phyloP scores from a whole-genome alignment of 192 early-diverging fungal species.

The Backusella tarrabulga region DNA sequence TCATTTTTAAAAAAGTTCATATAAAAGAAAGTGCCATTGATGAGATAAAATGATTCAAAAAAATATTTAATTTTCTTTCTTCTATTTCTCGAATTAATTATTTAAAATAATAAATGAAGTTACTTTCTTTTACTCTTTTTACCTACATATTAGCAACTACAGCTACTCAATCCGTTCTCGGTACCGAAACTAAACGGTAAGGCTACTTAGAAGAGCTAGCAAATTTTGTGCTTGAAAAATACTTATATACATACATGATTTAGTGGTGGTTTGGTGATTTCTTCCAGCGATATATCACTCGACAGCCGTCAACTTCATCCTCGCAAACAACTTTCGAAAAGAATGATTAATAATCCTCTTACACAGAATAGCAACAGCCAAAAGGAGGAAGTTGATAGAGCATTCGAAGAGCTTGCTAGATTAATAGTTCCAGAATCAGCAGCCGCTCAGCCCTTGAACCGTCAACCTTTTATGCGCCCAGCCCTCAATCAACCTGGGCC shows the following conservation, averaged over 20 bases:
- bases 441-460: background rate
- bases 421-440: background rate
- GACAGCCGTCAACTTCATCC: background rate
- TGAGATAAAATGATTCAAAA: background rate
- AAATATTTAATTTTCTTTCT: background rate
- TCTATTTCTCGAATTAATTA: slow-evolving; percentile 5
- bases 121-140: background rate
- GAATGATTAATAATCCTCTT: background rate
- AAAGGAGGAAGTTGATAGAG: background rate
- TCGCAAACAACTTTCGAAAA: background rate
- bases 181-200: background rate
- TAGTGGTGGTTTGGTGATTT: background rate
- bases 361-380: background rate
- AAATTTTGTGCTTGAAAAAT: background rate
- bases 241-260: background rate
- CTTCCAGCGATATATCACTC: background rate
- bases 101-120: background rate
- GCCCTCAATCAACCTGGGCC: background rate
- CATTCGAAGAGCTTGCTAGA: background rate
- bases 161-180: background rate
- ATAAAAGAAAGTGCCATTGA: background rate
- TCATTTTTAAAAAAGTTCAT: background rate
- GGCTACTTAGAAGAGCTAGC: background rate
- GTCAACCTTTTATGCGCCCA: background rate
- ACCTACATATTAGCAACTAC: background rate